These are phyloP conservation scores for Eucalyptus guilfoylei DNA, from an alignment of 345 rosid genomes.

Conservation along the genomic window DNA sequence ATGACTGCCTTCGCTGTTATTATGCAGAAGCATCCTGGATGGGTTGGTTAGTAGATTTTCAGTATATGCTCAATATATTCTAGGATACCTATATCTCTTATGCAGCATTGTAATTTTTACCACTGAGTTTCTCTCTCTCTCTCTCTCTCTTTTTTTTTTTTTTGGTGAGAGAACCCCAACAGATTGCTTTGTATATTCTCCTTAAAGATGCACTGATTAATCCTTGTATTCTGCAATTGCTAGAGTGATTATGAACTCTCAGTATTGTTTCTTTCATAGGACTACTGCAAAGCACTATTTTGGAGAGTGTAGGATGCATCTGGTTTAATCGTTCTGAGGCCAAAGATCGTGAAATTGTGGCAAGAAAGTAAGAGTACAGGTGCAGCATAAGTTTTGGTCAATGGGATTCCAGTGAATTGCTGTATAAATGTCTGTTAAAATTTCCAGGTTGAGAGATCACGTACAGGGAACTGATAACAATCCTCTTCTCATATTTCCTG, in stretches of 20 bases:
- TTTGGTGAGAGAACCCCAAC: background rate
- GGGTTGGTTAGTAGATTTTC: conserved; percentile 78
- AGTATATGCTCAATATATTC: background rate
- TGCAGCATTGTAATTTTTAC: background rate
- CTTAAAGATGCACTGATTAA: background rate
- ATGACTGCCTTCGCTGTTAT: conserved; percentile 98
- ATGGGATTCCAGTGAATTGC: background rate
- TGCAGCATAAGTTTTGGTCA: background rate
- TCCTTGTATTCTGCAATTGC: background rate
- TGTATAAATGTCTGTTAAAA: conserved; percentile 1
- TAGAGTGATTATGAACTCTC: background rate
- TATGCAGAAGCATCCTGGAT: conserved; percentile 99
- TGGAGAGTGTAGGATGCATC: conserved; percentile 95
- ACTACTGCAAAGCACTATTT: conserved; percentile 83
- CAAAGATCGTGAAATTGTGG: conserved; percentile 94
- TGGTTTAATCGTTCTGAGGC: conserved; percentile 97
- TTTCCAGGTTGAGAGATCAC: conserved; percentile 85
- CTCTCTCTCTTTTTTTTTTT: too few species aligned
- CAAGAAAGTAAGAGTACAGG: conserved; percentile 62
- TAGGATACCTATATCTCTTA: background rate
- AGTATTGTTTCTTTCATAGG: conserved; percentile 30
- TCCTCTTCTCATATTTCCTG: conserved; percentile 98
- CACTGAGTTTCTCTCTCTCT: background rate
- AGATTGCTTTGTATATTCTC: background rate
- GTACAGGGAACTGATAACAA: conserved; percentile 81